Evolutionary conservation across 192 early-diverging fungal genomes (phyloP), one percentile per base, ranked within the genome.

Genomic region (Entophlyctis luteolus): DNA sequence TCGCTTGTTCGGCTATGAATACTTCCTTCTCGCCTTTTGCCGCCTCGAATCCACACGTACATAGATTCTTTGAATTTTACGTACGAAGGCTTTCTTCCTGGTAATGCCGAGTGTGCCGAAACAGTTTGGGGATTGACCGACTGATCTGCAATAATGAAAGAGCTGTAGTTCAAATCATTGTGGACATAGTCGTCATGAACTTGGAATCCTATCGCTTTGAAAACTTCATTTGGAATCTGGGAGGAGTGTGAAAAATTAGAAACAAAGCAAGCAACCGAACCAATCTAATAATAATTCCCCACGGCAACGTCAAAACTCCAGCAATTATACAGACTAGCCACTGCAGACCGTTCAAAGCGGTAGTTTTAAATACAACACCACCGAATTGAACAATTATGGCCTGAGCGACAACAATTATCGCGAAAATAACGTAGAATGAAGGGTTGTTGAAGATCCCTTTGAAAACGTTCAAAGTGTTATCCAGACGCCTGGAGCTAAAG

Each of bases 271-370:
- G 22, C 18, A 47, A 62, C 42, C 18, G 39, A n/a, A 99, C 78
- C 27, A 97, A 77, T 25, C 95, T 83, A 39, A 98, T 82, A 3
- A 96, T 70, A 23, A 90, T 84, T 54, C 95, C 97, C 37, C 95
- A 77, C 1, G 91, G 90, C 14, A 99, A 67, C 3, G 91, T 87
- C 1, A 94, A 68, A 34, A 87, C 55, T 31, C 97, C 96, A 57
- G 89, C 65, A 5, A 84, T 72, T 34, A 99, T 68, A 27, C 88
- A 93, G 35, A 97, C 87, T n/a, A 75, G 78, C 97, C 97, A 99
- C 48, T 90, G 86, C 25, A 77, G 74, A 4, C 83, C 90, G 55
- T 76, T 74, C 35, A 96, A 73, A 10, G 28, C 35, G 4, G 33
- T 39, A 10, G 65, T 72, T 23, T 75, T 38, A 48, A 78, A 71